phyloP scores from a whole-genome alignment of 23 red algal species.

The Gracilaria gracilis region DNA sequence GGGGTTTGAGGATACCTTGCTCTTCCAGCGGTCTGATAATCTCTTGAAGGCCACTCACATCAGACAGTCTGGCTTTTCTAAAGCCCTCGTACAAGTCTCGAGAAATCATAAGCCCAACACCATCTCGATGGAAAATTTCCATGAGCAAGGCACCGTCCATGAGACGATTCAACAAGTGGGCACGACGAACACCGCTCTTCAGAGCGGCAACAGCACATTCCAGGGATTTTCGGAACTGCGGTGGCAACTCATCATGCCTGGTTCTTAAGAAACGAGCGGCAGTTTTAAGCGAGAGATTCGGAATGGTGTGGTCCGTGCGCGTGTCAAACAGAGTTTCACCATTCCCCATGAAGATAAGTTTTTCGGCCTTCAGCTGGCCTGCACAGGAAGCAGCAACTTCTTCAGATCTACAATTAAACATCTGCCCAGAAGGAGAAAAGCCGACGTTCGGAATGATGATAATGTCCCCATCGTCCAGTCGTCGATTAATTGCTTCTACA shows the following conservation, averaged over 20 bases:
- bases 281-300: slow-evolving; percentile 86
- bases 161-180: slow-evolving; percentile 88
- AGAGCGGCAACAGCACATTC: slow-evolving; percentile 69
- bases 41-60: slow-evolving; percentile 83
- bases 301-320: slow-evolving; percentile 73
- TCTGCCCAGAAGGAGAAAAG: slow-evolving; percentile 85
- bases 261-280: slow-evolving; percentile 79
- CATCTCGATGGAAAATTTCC: slow-evolving; percentile 95
- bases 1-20: slow-evolving; percentile 81
- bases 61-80: slow-evolving; percentile 70
- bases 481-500: slow-evolving; percentile 70
- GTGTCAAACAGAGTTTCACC: slow-evolving; percentile 89
- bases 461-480: slow-evolving; percentile 91
- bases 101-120: slow-evolving; percentile 95
- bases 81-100: slow-evolving; percentile 98
- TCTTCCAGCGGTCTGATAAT: slow-evolving; percentile 91
- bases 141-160: slow-evolving; percentile 88
- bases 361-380: slow-evolving; percentile 84
- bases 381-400: slow-evolving; percentile 85
- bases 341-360: slow-evolving; percentile 92
- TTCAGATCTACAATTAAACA: slow-evolving; percentile 92
- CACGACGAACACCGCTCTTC: slow-evolving; percentile 80
- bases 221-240: slow-evolving; percentile 64
- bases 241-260: slow-evolving; percentile 50
- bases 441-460: slow-evolving; percentile 92